Conservation (phyloP, 2,329 filamentous ascomycete species). For the Monosporascus cannonballus region DNA sequence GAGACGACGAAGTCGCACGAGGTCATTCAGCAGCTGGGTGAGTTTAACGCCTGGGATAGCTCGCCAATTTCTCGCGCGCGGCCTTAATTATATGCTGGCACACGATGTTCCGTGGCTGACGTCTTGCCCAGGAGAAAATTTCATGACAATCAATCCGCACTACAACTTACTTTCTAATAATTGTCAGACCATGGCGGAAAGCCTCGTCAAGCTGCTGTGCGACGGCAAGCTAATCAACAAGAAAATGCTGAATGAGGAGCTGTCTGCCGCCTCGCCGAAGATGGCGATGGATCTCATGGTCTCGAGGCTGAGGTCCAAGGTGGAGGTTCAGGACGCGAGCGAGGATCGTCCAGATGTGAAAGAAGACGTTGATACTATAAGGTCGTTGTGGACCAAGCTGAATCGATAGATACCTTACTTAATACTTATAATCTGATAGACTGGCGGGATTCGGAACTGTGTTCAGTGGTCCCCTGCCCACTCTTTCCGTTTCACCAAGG, state of each 20-base stretch:
- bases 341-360: conserved; percentile 15
- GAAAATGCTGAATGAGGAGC: conserved; percentile 25
- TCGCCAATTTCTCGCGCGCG: too few species aligned
- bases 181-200: conserved; percentile 27
- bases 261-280: conserved; percentile 20
- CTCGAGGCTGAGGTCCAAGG: conserved; percentile 16
- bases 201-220: conserved; percentile 24
- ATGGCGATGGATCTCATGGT: conserved; percentile 26
- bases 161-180: conserved; percentile 26
- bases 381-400: conserved; percentile 24
- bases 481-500: too few species aligned
- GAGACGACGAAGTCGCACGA: conserved; percentile 26
- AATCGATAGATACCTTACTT: not conserved
- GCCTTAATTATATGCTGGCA: not conserved
- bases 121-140: conserved; percentile 13
- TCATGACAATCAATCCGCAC: conserved; percentile 23
- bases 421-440: not conserved
- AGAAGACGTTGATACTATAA: conserved; percentile 17
- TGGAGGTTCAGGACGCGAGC: conserved; percentile 16
- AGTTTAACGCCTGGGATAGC: conserved; percentile 1
- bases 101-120: not conserved
- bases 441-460: too few species aligned
- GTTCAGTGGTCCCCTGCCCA: too few species aligned
- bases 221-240: conserved; percentile 25
- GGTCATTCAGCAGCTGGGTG: conserved; percentile 23